Base-by-base conservation (phyloP, 2,329 filamentous ascomycete genomes). In the Penicillium sp. region DNA sequence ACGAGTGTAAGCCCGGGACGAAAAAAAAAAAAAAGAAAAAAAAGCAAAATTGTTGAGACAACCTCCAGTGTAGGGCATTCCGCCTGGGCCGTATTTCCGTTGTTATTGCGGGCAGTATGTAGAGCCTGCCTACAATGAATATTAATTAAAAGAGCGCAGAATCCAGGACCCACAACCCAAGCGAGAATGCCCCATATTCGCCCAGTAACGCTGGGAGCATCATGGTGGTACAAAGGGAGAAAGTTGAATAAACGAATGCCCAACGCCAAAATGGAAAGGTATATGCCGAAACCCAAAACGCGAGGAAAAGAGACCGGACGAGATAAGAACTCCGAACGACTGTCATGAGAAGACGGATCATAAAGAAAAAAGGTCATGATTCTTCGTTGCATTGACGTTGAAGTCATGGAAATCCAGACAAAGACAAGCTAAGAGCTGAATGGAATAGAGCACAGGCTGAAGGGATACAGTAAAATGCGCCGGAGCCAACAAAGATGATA, bases 381-480 rank as follows among this genome's bases (percentile, higher is more conserved):
- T 69, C 63, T 71, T 70, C 69, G 69, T 72, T 71, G 67, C 65
- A 71, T 70, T 71, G 62, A 64, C 65, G 70, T 69, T 65, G 60
- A 62, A 69, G 54, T 67, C 65, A 67, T 70, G 61, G 67, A 50
- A 59, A 59, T 61, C 51, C 59, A 51, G 35, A 23, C 30, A 52
- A 45, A 57, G 44, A 61, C 54, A 66, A 64, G 62, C 63, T 64
- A 63, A 66, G 51, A 56, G 56, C 63, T 60, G 47, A 23, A 51
- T 51, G 26, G 52, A 38, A 52, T 47, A 48, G 41, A 53, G 53
- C 47, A 51, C 32, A 39, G 51, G 54, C 55, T 55, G 55, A 56
- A 60, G 48, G 55, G 35, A 34, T 49, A 50, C 56, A 54, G 27
- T 23, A 18, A 18, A 52, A 59, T 62, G 60, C 58, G 58, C 60